Percentiles rank a stretch among this genome's conserved stretches.
These are phyloP conservation scores for Cyclotella choctawhatcheeana DNA, from an alignment of 108 stramenopile species.

Conservation along the genomic window DNA sequence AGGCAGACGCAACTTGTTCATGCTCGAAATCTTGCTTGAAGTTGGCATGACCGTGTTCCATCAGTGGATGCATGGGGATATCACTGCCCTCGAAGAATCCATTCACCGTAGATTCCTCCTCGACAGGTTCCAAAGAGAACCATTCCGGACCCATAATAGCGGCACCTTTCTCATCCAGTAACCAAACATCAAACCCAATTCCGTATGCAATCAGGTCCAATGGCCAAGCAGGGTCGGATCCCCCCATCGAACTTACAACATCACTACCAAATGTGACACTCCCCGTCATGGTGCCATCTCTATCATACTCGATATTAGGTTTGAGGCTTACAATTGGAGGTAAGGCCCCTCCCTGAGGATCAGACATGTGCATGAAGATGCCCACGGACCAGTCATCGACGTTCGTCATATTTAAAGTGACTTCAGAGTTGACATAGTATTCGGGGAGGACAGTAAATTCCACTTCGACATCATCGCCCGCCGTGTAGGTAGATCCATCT, in stretches of 20 bases:
- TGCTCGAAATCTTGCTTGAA: background rate
- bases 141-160: slow-evolving; percentile 10
- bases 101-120: background rate
- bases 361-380: slow-evolving; percentile 34
- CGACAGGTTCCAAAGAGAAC: background rate
- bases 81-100: background rate
- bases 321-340: background rate
- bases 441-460: background rate
- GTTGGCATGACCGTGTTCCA: background rate
- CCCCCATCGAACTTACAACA: background rate
- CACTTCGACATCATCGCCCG: background rate
- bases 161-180: slow-evolving; percentile 13
- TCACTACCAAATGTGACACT: slow-evolving; percentile 2
- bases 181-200: slow-evolving; percentile 19
- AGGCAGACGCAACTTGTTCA: background rate
- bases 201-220: slow-evolving; percentile 14
- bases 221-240: slow-evolving; percentile 2
- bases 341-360: slow-evolving; percentile 31
- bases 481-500: background rate
- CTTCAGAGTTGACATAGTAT: background rate
- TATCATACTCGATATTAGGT: too few species aligned
- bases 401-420: background rate
- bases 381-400: background rate
- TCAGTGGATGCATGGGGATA: background rate
- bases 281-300: background rate